A percentile compares a stretch with the other conserved stretches of the same genome.
Evolutionary conservation across 306 rosid species (phyloP).

Genomic region (Canavalia ensiformis): DNA sequence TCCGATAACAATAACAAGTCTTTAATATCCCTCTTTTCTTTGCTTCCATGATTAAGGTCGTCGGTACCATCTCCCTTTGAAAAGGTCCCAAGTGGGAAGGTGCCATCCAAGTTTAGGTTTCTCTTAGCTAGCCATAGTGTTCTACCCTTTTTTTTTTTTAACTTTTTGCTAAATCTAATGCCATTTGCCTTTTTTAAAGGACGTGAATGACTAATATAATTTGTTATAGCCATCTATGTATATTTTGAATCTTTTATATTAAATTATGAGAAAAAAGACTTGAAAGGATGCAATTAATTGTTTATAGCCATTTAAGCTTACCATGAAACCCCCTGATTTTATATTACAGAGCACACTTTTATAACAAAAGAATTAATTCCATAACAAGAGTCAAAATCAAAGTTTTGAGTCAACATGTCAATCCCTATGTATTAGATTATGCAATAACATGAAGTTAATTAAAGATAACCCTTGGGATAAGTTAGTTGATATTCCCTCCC

Average conservation of each 20-base stretch:
- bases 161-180: slow-evolving; percentile 4
- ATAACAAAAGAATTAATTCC: neutral
- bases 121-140: neutral
- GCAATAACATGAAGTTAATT: neutral
- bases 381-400: neutral
- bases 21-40: slow-evolving; percentile 4
- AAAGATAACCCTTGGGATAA: neutral
- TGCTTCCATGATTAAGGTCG: slow-evolving; percentile 41
- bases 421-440: neutral
- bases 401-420: neutral
- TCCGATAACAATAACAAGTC: neutral
- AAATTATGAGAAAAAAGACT: neutral
- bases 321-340: neutral
- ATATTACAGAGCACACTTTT: neutral
- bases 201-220: neutral
- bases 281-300: neutral
- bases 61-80: slow-evolving; percentile 13
- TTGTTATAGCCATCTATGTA: slow-evolving; percentile 12
- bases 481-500: too few relatives aligned
- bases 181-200: neutral
- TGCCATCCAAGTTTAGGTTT: slow-evolving; percentile 39
- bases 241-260: slow-evolving; percentile 10
- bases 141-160: neutral
- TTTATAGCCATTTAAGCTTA: slow-evolving; percentile 3
- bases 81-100: slow-evolving; percentile 39